Conservation (phyloP, 768 basidiomycete genomes). For the Rhodotorula taiwanensis region DNA sequence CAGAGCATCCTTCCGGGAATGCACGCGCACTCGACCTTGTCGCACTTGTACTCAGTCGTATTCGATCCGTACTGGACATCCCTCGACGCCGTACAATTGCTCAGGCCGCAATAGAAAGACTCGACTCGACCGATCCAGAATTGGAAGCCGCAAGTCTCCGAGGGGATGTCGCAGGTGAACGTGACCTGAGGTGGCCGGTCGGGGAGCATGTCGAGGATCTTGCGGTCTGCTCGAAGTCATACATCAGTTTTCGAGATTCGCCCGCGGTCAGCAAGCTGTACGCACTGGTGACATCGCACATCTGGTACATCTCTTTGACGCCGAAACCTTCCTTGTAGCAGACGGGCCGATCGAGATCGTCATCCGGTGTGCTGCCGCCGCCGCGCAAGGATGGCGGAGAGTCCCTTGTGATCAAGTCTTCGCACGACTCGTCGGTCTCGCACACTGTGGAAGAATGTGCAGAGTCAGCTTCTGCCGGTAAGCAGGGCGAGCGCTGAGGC, state of each 20-base stretch:
- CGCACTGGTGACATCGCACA: conserved; percentile 97
- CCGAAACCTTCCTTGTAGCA: conserved; percentile 91
- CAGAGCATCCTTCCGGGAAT: conserved; percentile 92
- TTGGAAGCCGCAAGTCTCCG: conserved; percentile 77
- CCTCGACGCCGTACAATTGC: conserved; percentile 56
- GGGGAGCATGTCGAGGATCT: conserved; percentile 89
- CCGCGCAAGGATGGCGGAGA: conserved; percentile 42
- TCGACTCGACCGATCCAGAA: conserved; percentile 96
- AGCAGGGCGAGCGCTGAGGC: neutral
- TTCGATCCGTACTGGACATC: conserved; percentile 60
- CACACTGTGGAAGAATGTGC: conserved; percentile 57
- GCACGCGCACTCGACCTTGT: conserved; percentile 79
- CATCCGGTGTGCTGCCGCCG: conserved; percentile 31
- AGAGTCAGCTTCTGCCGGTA: neutral
- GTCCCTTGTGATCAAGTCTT: conserved; percentile 58
- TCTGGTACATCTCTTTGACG: conserved; percentile 91
- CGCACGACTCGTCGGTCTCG: conserved; percentile 69
- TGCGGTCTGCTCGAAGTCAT: conserved; percentile 58
- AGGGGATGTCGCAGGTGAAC: conserved; percentile 70
- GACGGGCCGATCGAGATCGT: conserved; percentile 60
- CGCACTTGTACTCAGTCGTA: conserved; percentile 68
- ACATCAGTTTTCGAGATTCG: no score
- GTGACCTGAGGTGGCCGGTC: conserved; percentile 90
- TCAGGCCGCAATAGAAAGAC: conserved; percentile 87
- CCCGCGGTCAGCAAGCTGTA: no score